Base-by-base conservation (phyloP, 2,329 filamentous ascomycete genomes). In the Helotiales sp. region DNA sequence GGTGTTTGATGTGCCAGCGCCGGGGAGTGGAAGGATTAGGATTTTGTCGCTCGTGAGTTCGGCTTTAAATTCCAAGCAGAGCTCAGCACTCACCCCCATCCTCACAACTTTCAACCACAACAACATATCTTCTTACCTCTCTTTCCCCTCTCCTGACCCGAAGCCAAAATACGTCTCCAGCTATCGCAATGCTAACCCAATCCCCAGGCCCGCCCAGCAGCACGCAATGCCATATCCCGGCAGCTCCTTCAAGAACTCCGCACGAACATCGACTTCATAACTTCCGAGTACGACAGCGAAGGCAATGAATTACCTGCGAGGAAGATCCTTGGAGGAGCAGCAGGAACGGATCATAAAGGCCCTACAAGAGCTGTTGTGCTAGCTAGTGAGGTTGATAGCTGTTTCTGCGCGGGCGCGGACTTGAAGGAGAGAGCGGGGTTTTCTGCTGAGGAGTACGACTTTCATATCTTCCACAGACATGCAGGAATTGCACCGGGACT, bases 361-460 rank as follows among this genome's bases (percentile, higher is more conserved):
- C 85, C 86, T 0, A 97, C 94, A 17, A 84, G 96, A 71, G 95
- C 92, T 1, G 79, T 99, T 72, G 87, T 99, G 47, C 75, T 99
- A 17, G 91, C 93, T 11, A 96, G 92, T 76, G 92, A 93, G 47
- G 86, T 93, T n/a, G 93, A 97, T 73, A 84, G 87, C 26, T 91
- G 89, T 74, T 99, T 99, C 79, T 99, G 96, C 79, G 93, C 96
- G 0, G 96, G 96, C 43, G 96, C 96, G 3, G 96, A 99, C 77
- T 81, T 99, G 75, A 98, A 97, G 78, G 95, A 97, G 83, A 84
- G 95, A 30, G 86, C 86, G 66, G 87, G 85, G 3, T 96, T 97
- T 80, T 90, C 87, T 0, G 85, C 84, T 68, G 87, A 93, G 74
- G 91, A 97, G 93, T 97, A 67, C 17, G 66, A 64, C 34, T 63